Conservation (phyloP, 2,329 filamentous ascomycete genomes). For the Aspergillus fumigatus region DNA sequence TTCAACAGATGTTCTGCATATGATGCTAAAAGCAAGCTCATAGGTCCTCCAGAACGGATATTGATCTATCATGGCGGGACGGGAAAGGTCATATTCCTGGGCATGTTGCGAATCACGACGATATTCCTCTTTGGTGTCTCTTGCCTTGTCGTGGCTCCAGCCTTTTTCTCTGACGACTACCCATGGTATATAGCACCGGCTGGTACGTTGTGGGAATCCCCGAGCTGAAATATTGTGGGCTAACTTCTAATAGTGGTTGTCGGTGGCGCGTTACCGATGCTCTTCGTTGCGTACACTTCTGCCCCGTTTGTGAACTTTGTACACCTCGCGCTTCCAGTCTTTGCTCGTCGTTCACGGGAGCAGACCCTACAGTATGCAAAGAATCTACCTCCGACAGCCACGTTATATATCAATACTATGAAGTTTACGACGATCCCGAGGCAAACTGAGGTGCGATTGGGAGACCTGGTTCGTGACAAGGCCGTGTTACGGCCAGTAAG, state of each 20-base stretch:
- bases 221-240: background rate
- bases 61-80: constrained; percentile 74
- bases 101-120: constrained; percentile 65
- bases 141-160: constrained; percentile 58
- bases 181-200: constrained; percentile 41
- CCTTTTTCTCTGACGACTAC: constrained; percentile 46
- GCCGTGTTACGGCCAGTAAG: constrained; percentile 36
- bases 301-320: constrained; percentile 69
- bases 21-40: constrained; percentile 10
- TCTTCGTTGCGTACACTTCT: constrained; percentile 60
- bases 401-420: constrained; percentile 43
- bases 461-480: constrained; percentile 36
- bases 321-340: constrained; percentile 62
- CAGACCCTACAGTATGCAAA: constrained; percentile 40
- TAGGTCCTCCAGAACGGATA: constrained; percentile 43
- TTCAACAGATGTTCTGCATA: background rate
- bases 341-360: constrained; percentile 58
- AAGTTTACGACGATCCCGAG: constrained; percentile 41
- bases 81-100: constrained; percentile 62
- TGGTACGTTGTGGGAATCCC: constrained; percentile 26
- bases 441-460: constrained; percentile 39
- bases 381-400: constrained; percentile 41
- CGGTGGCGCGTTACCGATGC: constrained; percentile 60
- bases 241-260: constrained; percentile 46
- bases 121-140: constrained; percentile 67